A percentile compares a stretch with the other conserved stretches of the same genome.
Conservation (phyloP, 2,329 filamentous ascomycete species). For the Exophiala aquamarina region DNA sequence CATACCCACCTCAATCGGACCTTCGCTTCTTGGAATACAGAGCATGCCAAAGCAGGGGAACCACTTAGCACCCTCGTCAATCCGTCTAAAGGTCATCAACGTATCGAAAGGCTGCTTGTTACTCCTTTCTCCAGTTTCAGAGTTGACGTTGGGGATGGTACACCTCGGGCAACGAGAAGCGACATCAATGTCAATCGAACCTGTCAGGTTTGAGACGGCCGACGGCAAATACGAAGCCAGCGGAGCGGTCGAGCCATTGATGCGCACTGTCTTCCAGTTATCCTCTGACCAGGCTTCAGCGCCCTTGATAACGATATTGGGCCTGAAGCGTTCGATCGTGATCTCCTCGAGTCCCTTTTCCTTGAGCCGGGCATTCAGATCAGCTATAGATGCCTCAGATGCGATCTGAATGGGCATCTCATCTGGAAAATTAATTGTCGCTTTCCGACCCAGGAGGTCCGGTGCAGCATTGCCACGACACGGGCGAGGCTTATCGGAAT, state of each 20-base stretch:
- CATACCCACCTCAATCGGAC: slow-evolving; percentile 58
- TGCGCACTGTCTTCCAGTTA: slow-evolving; percentile 60
- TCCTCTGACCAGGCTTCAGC: slow-evolving; percentile 61
- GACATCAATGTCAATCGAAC: slow-evolving; percentile 52
- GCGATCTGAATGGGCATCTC: slow-evolving; percentile 58
- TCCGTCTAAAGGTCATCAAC: slow-evolving; percentile 59
- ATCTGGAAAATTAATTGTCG: slow-evolving; percentile 60
- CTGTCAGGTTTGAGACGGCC: slow-evolving; percentile 6
- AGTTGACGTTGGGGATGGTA: slow-evolving; percentile 65
- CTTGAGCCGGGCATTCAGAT: slow-evolving; percentile 57
- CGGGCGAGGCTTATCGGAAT: slow-evolving; percentile 58
- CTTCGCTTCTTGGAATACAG: slow-evolving; percentile 58
- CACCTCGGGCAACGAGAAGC: slow-evolving; percentile 61
- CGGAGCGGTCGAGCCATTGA: slow-evolving; percentile 33
- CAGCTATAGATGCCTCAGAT: slow-evolving; percentile 55
- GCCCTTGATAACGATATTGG: slow-evolving; percentile 62
- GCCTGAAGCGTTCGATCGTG: slow-evolving; percentile 62
- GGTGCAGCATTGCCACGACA: slow-evolving; percentile 57
- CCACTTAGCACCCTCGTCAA: slow-evolving; percentile 61
- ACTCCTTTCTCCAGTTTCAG: slow-evolving; percentile 60
- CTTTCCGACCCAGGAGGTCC: slow-evolving; percentile 53
- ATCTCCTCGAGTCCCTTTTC: slow-evolving; percentile 46
- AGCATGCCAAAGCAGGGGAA: slow-evolving; percentile 70
- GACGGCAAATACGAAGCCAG: slow-evolving; percentile 16
- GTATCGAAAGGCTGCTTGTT: slow-evolving; percentile 62